Evolutionary conservation across 2,329 filamentous ascomycete genomes (phyloP).

Genomic region (Stachybotrys elegans): DNA sequence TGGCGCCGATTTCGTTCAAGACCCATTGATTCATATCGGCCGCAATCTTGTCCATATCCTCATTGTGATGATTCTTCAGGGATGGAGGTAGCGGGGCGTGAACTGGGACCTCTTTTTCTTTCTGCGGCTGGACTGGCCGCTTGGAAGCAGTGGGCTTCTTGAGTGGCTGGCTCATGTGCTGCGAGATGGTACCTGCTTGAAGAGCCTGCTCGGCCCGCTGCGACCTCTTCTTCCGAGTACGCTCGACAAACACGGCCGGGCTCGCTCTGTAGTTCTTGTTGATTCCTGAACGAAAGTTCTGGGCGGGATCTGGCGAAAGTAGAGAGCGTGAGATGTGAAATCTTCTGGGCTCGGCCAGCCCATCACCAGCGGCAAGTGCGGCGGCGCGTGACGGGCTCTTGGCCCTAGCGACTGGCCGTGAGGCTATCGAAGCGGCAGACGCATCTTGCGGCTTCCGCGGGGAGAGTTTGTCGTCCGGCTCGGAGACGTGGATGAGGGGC

Average conservation of each 20-base stretch:
- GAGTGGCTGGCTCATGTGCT: not conserved
- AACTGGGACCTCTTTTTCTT: slow-evolving; percentile 12
- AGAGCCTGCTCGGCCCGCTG: slow-evolving; percentile 14
- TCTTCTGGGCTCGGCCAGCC: slow-evolving; percentile 36
- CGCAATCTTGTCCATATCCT: slow-evolving; percentile 45
- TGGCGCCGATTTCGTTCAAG: slow-evolving; percentile 51
- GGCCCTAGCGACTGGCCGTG: not conserved
- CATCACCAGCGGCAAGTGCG: slow-evolving; percentile 7
- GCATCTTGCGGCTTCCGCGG: slow-evolving; percentile 4
- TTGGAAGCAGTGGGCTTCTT: too few relatives aligned
- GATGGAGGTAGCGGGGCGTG: slow-evolving; percentile 26
- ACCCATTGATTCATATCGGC: slow-evolving; percentile 56
- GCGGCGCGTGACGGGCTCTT: slow-evolving; percentile 8
- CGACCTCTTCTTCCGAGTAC: slow-evolving; percentile 33
- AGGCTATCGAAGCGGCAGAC: not conserved
- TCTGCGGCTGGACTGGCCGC: slow-evolving; percentile 23
- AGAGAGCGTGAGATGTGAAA: slow-evolving; percentile 51
- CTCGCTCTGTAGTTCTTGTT: slow-evolving; percentile 36
- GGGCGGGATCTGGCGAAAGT: slow-evolving; percentile 24
- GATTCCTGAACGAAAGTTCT: slow-evolving; percentile 20
- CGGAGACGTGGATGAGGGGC: slow-evolving; percentile 46
- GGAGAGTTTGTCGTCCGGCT: slow-evolving; percentile 25
- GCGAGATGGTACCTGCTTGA: too few relatives aligned
- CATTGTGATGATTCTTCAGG: slow-evolving; percentile 26
- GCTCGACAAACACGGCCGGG: slow-evolving; percentile 53